These are phyloP conservation scores for Lentinula boryana DNA, from an alignment of 768 basidiomycete species.

Conservation along the genomic window DNA sequence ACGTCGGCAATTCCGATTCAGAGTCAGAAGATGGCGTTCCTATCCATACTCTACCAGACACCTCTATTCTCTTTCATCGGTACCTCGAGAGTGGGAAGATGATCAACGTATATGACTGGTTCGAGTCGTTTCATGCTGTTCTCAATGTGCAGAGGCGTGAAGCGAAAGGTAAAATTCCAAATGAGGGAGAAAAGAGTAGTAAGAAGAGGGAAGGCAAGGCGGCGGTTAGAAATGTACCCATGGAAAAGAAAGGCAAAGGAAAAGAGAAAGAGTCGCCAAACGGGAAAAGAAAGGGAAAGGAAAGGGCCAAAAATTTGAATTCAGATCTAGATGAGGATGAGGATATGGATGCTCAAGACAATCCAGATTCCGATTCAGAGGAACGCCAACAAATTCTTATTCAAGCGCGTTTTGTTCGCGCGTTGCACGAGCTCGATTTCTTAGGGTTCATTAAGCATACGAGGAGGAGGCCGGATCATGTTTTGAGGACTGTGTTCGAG, in stretches of 20 bases:
- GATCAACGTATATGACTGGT: slow-evolving; percentile 90
- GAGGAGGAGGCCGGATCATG: slow-evolving; percentile 71
- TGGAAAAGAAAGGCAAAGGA: background rate
- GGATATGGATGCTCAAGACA: slow-evolving; percentile 21
- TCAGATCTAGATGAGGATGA: slow-evolving; percentile 27
- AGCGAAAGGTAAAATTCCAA: slow-evolving; percentile 10
- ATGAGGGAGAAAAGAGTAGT: background rate
- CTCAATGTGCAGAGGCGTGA: slow-evolving; percentile 52
- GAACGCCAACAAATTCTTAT: slow-evolving; percentile 51
- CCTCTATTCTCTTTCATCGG: slow-evolving; percentile 67
- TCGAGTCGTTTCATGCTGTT: slow-evolving; percentile 64
- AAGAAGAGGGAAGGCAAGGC: background rate
- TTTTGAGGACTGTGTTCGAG: slow-evolving; percentile 64
- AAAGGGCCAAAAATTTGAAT: slow-evolving; percentile 19
- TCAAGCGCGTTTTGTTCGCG: slow-evolving; percentile 74
- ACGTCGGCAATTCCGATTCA: background rate
- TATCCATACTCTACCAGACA: slow-evolving; percentile 62
- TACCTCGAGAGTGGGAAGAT: slow-evolving; percentile 76
- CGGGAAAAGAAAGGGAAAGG: slow-evolving; percentile 21
- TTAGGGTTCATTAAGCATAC: slow-evolving; percentile 79
- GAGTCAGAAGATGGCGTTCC: slow-evolving; percentile 18
- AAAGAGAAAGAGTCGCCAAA: slow-evolving; percentile 3
- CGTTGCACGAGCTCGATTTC: slow-evolving; percentile 78
- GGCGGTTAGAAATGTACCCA: background rate
- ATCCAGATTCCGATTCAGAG: slow-evolving; percentile 22